Conservation (phyloP, 1,284 basidiomycete species). For the Moesziomyces sp. region DNA sequence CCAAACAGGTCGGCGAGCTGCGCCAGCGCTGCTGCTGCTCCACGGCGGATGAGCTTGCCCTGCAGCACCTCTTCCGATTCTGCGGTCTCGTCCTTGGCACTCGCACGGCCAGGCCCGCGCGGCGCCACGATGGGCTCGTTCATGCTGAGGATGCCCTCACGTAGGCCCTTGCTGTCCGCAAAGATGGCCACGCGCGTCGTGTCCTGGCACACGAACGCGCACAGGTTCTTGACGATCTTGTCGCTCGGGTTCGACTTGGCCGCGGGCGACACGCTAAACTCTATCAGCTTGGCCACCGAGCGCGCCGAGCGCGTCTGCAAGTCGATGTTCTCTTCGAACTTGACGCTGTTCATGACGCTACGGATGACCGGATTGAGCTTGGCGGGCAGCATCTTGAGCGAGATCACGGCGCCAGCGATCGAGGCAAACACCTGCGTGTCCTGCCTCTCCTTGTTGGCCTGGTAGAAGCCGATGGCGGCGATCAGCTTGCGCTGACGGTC, state of each 20-base stretch:
- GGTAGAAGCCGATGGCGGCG: constrained; percentile 82
- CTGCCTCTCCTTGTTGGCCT: constrained; percentile 83
- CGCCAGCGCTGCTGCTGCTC: constrained; percentile 84
- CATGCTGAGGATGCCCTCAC: constrained; percentile 83
- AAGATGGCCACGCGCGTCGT: constrained; percentile 89
- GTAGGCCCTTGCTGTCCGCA: constrained; percentile 73
- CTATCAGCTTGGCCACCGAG: constrained; percentile 87
- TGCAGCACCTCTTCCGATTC: constrained; percentile 68
- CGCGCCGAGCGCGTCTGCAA: constrained; percentile 89
- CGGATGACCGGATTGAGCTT: constrained; percentile 97
- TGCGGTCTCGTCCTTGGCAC: constrained; percentile 63
- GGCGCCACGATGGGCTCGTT: constrained; percentile 62
- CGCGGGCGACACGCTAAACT: constrained; percentile 76
- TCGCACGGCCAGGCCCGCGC: constrained; percentile 26
- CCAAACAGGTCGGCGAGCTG: constrained; percentile 84
- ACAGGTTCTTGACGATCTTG: constrained; percentile 97
- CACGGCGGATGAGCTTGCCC: constrained; percentile 74
- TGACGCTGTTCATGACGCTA: constrained; percentile 97
- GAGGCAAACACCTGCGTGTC: constrained; percentile 88
- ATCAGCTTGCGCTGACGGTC: constrained; percentile 82
- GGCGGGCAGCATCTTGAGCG: constrained; percentile 57
- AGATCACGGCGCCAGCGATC: constrained; percentile 88
- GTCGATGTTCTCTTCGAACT: constrained; percentile 83
- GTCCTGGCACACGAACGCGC: constrained; percentile 92
- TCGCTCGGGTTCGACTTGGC: constrained; percentile 76